These are phyloP conservation scores for Fusarium sp. DNA, from an alignment of 2,329 filamentous ascomycete species.

Conservation along the genomic window DNA sequence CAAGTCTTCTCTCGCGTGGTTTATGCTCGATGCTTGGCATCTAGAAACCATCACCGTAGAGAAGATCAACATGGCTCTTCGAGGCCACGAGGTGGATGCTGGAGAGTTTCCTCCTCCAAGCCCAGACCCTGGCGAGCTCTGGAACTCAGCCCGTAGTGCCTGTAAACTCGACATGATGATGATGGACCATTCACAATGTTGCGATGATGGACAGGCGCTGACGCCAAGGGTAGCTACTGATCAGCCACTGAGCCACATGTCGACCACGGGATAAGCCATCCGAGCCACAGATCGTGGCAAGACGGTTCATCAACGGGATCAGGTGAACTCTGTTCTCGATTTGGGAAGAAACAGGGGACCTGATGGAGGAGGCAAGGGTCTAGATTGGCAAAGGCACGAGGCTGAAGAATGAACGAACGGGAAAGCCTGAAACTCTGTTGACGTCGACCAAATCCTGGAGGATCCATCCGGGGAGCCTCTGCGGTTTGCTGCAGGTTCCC, in stretches of 20 bases:
- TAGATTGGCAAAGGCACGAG: slow-evolving; percentile 31
- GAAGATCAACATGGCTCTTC: slow-evolving; percentile 8
- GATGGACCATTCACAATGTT: slow-evolving; percentile 12
- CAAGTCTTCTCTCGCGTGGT: neutral
- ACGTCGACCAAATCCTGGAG: slow-evolving; percentile 14
- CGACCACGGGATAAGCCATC: slow-evolving; percentile 11
- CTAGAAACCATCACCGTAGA: neutral
- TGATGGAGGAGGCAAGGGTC: slow-evolving; percentile 28
- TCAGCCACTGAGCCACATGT: slow-evolving; percentile 1
- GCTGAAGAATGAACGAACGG: slow-evolving; percentile 30
- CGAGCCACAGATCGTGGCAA: slow-evolving; percentile 33
- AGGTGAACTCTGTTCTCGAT: slow-evolving; percentile 33
- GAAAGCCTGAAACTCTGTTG: slow-evolving; percentile 28
- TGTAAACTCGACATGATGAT: slow-evolving; percentile 2
- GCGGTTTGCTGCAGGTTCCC: slow-evolving; percentile 40
- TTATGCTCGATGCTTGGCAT: slow-evolving; percentile 7
- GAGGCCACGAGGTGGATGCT: slow-evolving; percentile 14
- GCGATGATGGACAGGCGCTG: slow-evolving; percentile 2
- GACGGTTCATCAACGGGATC: slow-evolving; percentile 31
- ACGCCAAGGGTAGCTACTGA: slow-evolving; percentile 6
- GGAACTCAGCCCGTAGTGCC: slow-evolving; percentile 6
- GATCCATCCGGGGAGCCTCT: slow-evolving; percentile 15
- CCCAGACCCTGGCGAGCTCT: slow-evolving; percentile 13
- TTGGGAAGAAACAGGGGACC: slow-evolving; percentile 17
- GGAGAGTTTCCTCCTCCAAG: slow-evolving; percentile 18